Percentiles rank a stretch among this genome's conserved stretches.
Conservation (phyloP, 2,329 filamentous ascomycete genomes). For the Penicillium sp. region DNA sequence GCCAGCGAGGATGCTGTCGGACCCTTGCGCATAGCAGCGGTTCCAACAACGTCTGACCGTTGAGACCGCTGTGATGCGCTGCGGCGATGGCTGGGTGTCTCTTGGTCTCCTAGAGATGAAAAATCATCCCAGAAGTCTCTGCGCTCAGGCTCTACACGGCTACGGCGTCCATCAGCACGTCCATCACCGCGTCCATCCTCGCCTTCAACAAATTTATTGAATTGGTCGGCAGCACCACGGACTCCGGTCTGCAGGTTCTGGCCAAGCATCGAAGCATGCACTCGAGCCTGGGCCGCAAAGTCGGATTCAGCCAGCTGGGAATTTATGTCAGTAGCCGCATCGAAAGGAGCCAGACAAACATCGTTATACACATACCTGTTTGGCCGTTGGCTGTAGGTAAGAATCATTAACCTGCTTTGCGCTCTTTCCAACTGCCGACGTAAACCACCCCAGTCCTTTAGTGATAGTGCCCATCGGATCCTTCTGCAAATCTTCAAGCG, state of each 20-base stretch:
- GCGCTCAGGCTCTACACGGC: slow-evolving; percentile 59
- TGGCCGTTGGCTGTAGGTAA: slow-evolving; percentile 89
- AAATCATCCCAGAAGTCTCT: slow-evolving; percentile 94
- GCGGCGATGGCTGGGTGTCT: slow-evolving; percentile 25
- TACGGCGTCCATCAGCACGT: slow-evolving; percentile 46
- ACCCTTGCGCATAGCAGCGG: slow-evolving; percentile 61
- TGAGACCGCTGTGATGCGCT: slow-evolving; percentile 26
- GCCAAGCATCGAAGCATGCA: slow-evolving; percentile 54
- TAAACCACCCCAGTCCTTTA: slow-evolving; percentile 94
- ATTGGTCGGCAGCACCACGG: slow-evolving; percentile 71
- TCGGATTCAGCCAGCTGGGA: slow-evolving; percentile 74
- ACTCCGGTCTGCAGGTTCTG: slow-evolving; percentile 65
- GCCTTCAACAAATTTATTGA: slow-evolving; percentile 86
- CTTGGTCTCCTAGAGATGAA: slow-evolving; percentile 58
- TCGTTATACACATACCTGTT: slow-evolving; percentile 61
- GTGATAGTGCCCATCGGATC: slow-evolving; percentile 85
- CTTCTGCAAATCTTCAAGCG: slow-evolving; percentile 83
- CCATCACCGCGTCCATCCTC: slow-evolving; percentile 52
- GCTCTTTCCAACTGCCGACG: slow-evolving; percentile 80
- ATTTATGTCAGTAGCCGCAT: not conserved
- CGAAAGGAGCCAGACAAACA: not conserved
- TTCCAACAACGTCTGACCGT: slow-evolving; percentile 57
- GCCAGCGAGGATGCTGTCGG: slow-evolving; percentile 21
- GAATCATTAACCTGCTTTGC: slow-evolving; percentile 88
- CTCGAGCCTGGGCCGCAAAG: slow-evolving; percentile 69